phyloP scores from a whole-genome alignment of 2,329 filamentous ascomycete genomes.

The Colletotrichum gloeosporioides region DNA sequence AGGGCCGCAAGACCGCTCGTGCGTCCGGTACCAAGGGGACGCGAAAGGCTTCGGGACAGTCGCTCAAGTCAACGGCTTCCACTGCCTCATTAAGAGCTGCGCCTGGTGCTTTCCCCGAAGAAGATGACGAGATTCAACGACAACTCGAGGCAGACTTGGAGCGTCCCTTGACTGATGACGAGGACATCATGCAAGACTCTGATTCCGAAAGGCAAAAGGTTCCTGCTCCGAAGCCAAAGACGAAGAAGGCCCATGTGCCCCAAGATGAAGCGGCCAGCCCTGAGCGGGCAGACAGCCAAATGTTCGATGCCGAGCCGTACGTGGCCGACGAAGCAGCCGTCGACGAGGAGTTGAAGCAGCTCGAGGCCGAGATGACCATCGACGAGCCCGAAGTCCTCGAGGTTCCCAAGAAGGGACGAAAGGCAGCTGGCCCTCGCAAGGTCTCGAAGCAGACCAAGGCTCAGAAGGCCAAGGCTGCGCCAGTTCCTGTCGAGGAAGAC shows the following conservation, averaged over 20 bases:
- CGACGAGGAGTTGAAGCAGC: conserved; percentile 54
- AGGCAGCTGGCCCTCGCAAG: conserved; percentile 53
- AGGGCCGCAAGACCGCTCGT: conserved; percentile 47
- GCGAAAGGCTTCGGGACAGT: conserved; percentile 32
- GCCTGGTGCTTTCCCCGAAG: conserved; percentile 47
- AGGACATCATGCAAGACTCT: conserved; percentile 51
- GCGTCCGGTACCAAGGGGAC: conserved; percentile 45
- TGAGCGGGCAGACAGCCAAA: conserved; percentile 45
- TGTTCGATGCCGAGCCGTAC: conserved; percentile 56
- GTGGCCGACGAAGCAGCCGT: conserved; percentile 53
- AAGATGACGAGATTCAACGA: conserved; percentile 71
- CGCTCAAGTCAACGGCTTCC: conserved; percentile 51
- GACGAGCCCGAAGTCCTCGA: conserved; percentile 40
- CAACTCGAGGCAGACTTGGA: conserved; percentile 71
- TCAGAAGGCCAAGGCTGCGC: conserved; percentile 46
- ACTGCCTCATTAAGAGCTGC: conserved; percentile 40
- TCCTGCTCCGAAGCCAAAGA: conserved; percentile 33
- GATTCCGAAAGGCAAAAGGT: conserved; percentile 47
- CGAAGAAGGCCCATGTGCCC: conserved; percentile 30
- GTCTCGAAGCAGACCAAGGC: conserved; percentile 56
- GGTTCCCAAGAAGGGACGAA: conserved; percentile 61
- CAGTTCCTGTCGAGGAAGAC: conserved; percentile 19
- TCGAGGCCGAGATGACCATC: conserved; percentile 53
- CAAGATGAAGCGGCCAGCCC: conserved; percentile 29
- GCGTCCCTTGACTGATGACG: conserved; percentile 58